Evolutionary conservation across 306 rosid species (phyloP).

Genomic region (Gastrolobium bilobum): DNA sequence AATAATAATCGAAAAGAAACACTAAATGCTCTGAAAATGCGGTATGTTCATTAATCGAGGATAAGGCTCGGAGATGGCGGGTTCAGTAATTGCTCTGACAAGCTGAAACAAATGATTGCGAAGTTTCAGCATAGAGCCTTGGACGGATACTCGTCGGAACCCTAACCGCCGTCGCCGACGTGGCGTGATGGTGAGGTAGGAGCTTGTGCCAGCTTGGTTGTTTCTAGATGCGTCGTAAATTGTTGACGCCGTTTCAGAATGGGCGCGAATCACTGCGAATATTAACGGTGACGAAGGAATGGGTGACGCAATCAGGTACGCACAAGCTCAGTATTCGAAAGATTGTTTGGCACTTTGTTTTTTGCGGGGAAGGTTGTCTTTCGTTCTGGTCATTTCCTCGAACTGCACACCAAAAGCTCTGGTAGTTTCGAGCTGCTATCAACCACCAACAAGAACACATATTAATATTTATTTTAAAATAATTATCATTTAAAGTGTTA

Average conservation of each 20-base stretch:
- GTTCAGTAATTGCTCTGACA: slow-evolving; percentile 7
- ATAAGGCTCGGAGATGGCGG: slow-evolving; percentile 34
- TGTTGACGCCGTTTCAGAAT: not conserved
- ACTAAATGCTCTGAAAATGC: slow-evolving; percentile 28
- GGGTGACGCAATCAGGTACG: slow-evolving; percentile 5
- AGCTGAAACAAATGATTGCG: not conserved
- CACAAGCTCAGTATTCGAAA: not conserved
- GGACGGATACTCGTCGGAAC: slow-evolving; percentile 27
- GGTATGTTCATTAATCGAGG: slow-evolving; percentile 18
- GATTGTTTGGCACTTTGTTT: slow-evolving; percentile 11
- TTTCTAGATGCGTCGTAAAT: slow-evolving; percentile 1
- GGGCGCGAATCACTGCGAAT: not conserved
- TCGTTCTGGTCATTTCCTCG: slow-evolving; percentile 32
- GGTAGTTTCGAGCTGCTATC: slow-evolving; percentile 26
- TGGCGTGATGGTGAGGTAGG: slow-evolving; percentile 20
- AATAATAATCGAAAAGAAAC: not conserved
- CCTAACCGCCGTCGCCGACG: slow-evolving; percentile 43
- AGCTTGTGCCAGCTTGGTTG: not conserved
- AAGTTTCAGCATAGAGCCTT: not conserved
- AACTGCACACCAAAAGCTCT: not conserved
- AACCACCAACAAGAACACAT: not conserved
- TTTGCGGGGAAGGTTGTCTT: slow-evolving; percentile 28
- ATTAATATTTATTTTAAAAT: too few relatives aligned
- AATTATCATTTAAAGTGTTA: too few relatives aligned
- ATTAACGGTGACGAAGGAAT: slow-evolving; percentile 29